Evolutionary conservation across 2,329 filamentous ascomycete genomes (phyloP).

Genomic region (Nemania serpens): DNA sequence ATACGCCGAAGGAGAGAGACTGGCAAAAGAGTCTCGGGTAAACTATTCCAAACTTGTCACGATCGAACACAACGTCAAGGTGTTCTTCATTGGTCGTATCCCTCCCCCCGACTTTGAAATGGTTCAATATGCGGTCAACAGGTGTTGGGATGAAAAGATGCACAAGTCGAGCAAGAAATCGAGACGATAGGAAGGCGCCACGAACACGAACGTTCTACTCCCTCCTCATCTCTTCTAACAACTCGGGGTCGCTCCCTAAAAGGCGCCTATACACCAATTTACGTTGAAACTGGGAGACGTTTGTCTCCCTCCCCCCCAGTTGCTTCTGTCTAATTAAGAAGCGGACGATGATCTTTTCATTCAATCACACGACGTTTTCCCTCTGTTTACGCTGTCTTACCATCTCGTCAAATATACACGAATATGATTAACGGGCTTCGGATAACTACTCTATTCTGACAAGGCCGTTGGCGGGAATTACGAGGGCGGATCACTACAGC

Average conservation of each 20-base stretch:
- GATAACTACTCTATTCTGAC: neutral
- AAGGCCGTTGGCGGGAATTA: neutral
- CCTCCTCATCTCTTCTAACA: neutral
- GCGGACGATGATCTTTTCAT: conserved; percentile 2
- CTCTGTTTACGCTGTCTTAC: neutral
- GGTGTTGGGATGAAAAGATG: conserved; percentile 54
- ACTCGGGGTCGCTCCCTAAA: conserved; percentile 20
- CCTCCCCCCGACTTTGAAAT: conserved; percentile 45
- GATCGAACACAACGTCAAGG: conserved; percentile 61
- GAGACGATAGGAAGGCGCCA: conserved; percentile 28
- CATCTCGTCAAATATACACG: neutral
- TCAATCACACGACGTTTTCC: conserved; percentile 15
- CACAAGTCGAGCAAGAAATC: conserved; percentile 33
- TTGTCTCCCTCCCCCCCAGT: conserved; percentile 3
- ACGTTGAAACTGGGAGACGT: conserved; percentile 24
- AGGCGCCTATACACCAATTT: conserved; percentile 20
- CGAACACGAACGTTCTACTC: conserved; percentile 8
- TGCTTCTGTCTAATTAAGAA: conserved; percentile 7
- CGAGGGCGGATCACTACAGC: neutral
- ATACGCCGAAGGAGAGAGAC: conserved; percentile 48
- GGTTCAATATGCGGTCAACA: conserved; percentile 52
- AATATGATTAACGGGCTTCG: neutral
- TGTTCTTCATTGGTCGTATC: conserved; percentile 61
- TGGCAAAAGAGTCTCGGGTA: conserved; percentile 57
- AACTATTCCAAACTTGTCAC: conserved; percentile 63